Percentiles rank a stretch among this genome's conserved stretches.
phyloP scores from a whole-genome alignment of 495 filamentous ascomycete genomes.

The Penicillium samsonianum region DNA sequence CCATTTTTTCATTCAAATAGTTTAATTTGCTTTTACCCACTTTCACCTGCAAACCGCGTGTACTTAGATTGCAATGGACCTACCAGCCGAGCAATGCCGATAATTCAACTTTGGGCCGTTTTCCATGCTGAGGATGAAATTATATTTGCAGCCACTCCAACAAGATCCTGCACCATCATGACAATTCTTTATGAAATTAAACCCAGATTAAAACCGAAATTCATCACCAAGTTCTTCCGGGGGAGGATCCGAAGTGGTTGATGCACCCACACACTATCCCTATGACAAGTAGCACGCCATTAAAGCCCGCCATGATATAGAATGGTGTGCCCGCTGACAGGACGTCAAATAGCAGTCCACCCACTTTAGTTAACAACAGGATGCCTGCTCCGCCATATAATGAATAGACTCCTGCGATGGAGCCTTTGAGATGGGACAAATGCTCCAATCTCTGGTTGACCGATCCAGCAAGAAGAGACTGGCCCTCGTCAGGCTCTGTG shows the following conservation, averaged over 20 bases:
- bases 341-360: conserved; percentile 80
- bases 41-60: conserved; percentile 1
- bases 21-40: conserved; percentile 1
- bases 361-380: conserved; percentile 84
- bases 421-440: conserved; percentile 72
- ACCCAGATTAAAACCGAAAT: background rate
- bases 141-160: background rate
- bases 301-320: conserved; percentile 88
- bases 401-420: conserved; percentile 90
- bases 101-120: background rate
- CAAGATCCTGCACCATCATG: background rate
- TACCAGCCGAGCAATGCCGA: background rate
- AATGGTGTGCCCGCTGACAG: conserved; percentile 75
- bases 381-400: conserved; percentile 91
- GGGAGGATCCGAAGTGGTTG: conserved; percentile 25
- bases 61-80: background rate
- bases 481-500: conserved; percentile 32
- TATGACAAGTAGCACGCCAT: conserved; percentile 65
- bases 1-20: conserved; percentile 7
- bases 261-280: conserved; percentile 47
- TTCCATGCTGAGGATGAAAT: conserved; percentile 2
- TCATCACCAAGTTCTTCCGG: conserved; percentile 10
- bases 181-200: background rate
- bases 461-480: conserved; percentile 33
- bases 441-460: conserved; percentile 30